A percentile compares a stretch with the other conserved stretches of the same genome.
Conservation (phyloP, 805 yeast genomes). For the Sporopachydermia quercuum region DNA sequence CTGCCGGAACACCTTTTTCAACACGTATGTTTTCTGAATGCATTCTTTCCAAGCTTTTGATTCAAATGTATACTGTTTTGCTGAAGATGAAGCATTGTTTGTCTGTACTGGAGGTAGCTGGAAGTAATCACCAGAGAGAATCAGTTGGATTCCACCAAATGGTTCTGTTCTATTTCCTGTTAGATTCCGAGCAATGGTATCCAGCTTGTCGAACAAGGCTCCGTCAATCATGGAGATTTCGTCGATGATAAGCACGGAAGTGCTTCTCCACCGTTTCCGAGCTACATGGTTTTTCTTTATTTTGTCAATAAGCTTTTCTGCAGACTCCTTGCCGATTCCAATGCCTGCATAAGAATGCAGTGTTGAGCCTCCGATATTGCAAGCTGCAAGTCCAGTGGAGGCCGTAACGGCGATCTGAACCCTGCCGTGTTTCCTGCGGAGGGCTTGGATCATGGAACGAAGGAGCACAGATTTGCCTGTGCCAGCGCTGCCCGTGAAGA, state of each 20-base stretch:
- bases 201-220: constrained; percentile 56
- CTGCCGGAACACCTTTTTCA: constrained; percentile 80
- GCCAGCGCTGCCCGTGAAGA: constrained; percentile 97
- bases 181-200: constrained; percentile 45
- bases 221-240: constrained; percentile 94
- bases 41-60: constrained; percentile 51
- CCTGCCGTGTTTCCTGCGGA: constrained; percentile 27
- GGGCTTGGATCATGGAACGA: constrained; percentile 43
- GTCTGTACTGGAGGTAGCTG: constrained; percentile 83
- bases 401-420: constrained; percentile 76
- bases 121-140: constrained; percentile 89
- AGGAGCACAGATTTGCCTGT: constrained; percentile 93
- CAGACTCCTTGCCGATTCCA: constrained; percentile 55
- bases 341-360: constrained; percentile 76
- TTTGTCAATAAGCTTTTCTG: constrained; percentile 27
- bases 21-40: constrained; percentile 48
- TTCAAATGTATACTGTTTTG: constrained; percentile 56
- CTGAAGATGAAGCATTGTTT: constrained; percentile 18
- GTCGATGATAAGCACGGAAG: constrained; percentile 69
- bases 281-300: constrained; percentile 32
- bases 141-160: constrained; percentile 88
- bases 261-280: constrained; percentile 44
- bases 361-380: constrained; percentile 84
- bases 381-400: constrained; percentile 92
- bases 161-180: constrained; percentile 39